Evolutionary conservation across 495 filamentous ascomycete species (phyloP).

Genomic region (Xylona heveae): DNA sequence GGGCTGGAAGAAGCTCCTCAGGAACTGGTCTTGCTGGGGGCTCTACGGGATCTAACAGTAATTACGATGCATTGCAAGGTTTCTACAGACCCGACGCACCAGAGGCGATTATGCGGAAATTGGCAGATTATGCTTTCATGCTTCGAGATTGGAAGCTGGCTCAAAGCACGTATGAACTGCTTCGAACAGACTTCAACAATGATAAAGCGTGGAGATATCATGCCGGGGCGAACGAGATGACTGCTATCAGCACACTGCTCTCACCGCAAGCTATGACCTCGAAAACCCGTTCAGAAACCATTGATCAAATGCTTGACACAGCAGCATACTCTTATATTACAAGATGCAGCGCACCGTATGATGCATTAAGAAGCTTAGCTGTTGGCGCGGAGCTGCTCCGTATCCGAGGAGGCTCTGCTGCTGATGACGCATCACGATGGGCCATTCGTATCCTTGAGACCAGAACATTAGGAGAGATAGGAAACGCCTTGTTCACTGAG

Average conservation of each 20-base stretch:
- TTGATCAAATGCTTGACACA: conserved; percentile 71
- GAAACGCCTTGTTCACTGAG: conserved; percentile 63
- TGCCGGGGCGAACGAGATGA: conserved; percentile 84
- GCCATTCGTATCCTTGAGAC: conserved; percentile 59
- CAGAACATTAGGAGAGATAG: conserved; percentile 47
- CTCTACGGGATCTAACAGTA: conserved; percentile 25
- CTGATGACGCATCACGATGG: conserved; percentile 79
- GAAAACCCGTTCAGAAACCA: conserved; percentile 51
- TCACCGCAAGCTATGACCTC: conserved; percentile 45
- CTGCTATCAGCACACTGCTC: conserved; percentile 59
- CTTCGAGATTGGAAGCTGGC: conserved; percentile 89
- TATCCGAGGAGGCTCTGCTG: conserved; percentile 50
- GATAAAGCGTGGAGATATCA: conserved; percentile 96
- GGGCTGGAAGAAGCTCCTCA: conserved; percentile 21
- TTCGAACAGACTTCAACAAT: conserved; percentile 70
- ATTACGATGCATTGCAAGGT: conserved; percentile 56
- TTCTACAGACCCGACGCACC: conserved; percentile 69
- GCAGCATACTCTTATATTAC: conserved; percentile 83
- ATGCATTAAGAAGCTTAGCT: conserved; percentile 53
- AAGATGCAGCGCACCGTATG: conserved; percentile 52
- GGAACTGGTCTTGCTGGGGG: conserved; percentile 10
- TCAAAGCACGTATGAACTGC: conserved; percentile 70
- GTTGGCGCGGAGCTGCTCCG: conserved; percentile 65
- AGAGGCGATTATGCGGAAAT: conserved; percentile 78
- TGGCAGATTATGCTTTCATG: conserved; percentile 93